Conservation (phyloP, 306 rosid genomes). For the Pterocarpus santalinus region DNA sequence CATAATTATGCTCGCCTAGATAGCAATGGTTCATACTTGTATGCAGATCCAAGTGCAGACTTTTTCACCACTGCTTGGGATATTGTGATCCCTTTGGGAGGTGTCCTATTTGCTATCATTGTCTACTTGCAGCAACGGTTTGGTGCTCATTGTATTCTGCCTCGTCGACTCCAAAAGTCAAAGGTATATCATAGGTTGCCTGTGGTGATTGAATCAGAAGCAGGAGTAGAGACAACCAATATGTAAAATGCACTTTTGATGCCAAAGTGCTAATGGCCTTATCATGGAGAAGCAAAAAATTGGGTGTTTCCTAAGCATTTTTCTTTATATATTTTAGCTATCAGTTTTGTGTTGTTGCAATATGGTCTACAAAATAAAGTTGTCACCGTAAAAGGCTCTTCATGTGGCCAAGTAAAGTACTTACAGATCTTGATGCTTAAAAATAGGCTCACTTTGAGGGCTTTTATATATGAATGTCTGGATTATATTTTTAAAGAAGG, state of each 20-base stretch:
- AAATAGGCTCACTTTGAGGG: not conserved
- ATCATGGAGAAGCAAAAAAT: not conserved
- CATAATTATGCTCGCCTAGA: slow-evolving; percentile 23
- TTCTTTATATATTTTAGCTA: not conserved
- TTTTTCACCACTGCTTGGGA: slow-evolving; percentile 66
- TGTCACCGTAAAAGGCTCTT: not conserved
- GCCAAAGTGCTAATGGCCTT: not conserved
- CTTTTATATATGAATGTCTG: not conserved
- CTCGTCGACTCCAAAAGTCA: slow-evolving; percentile 45
- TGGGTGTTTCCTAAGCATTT: not conserved
- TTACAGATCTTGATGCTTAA: not conserved
- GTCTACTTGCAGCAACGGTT: slow-evolving; percentile 68
- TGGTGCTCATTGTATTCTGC: slow-evolving; percentile 57
- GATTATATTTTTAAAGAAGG: not conserved
- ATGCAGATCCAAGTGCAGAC: slow-evolving; percentile 55
- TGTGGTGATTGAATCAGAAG: slow-evolving; percentile 43
- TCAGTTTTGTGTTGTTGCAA: not conserved
- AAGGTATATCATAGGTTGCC: slow-evolving; percentile 50
- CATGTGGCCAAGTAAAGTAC: not conserved
- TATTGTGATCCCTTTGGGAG: slow-evolving; percentile 54
- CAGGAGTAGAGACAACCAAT: slow-evolving; percentile 26
- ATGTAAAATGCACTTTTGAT: slow-evolving; percentile 22
- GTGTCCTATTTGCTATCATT: slow-evolving; percentile 57
- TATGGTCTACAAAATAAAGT: not conserved
- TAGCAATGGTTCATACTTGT: slow-evolving; percentile 17